These are phyloP conservation scores for Solanum pinnatisectum DNA, from an alignment of 257 asterid genomes.

Conservation along the genomic window DNA sequence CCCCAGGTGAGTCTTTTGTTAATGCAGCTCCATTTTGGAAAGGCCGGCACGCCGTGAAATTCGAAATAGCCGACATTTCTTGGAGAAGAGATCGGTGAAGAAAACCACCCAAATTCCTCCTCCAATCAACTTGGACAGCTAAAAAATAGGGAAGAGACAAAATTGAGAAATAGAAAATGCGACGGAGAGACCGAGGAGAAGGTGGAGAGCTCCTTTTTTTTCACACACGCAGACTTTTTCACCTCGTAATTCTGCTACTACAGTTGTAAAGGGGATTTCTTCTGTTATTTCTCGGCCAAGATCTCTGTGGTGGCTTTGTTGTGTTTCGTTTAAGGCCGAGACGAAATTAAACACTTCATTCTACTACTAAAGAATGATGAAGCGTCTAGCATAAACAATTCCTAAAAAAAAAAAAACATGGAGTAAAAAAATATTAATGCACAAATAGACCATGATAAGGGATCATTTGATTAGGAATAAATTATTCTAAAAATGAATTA, in stretches of 20 bases:
- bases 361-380: not conserved
- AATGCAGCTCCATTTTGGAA: conserved; percentile 32
- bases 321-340: not conserved
- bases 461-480: too few relatives aligned
- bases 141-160: not conserved
- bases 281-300: not conserved
- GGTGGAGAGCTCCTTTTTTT: not conserved
- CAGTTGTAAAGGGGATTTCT: not conserved
- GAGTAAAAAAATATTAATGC: too few relatives aligned
- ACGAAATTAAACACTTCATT: not conserved
- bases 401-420: too few relatives aligned
- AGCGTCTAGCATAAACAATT: not conserved
- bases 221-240: not conserved
- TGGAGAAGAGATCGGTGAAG: not conserved
- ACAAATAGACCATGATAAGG: too few relatives aligned
- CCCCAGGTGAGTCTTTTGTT: conserved; percentile 5
- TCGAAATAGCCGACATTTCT: conserved; percentile 40
- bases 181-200: not conserved
- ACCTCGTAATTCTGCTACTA: not conserved
- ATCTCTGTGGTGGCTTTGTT: not conserved
- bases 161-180: not conserved
- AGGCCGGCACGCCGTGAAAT: conserved; percentile 31
- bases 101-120: not conserved
- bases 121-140: not conserved
- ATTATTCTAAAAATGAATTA: too few relatives aligned